Percentiles rank a stretch among this genome's conserved stretches.
Conservation (phyloP, 306 rosid genomes). For the Malus asiatica region DNA sequence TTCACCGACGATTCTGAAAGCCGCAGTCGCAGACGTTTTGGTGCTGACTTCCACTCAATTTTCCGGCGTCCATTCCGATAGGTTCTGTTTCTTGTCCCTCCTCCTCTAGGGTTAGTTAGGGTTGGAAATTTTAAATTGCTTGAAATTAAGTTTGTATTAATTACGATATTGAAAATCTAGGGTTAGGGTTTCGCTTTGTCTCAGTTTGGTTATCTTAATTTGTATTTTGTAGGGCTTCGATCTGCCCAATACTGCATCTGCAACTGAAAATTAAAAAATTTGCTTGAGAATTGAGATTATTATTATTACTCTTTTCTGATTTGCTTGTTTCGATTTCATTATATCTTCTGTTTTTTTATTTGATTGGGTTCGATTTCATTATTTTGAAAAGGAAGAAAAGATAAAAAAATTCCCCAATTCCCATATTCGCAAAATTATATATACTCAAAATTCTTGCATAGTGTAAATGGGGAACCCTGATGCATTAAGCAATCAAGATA, state of each 20-base stretch:
- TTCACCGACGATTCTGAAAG: background rate
- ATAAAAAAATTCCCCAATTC: background rate
- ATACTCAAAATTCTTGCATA: background rate
- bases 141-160: too few relatives aligned
- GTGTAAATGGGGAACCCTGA: constrained; percentile 50
- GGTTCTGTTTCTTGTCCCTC: background rate
- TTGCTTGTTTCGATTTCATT: too few relatives aligned
- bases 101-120: constrained; percentile 27
- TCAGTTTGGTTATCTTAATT: constrained; percentile 1
- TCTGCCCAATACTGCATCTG: too few relatives aligned
- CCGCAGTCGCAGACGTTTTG: background rate
- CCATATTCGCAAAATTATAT: background rate
- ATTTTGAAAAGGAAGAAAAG: background rate
- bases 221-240: too few relatives aligned
- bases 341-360: background rate
- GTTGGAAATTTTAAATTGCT: constrained; percentile 6
- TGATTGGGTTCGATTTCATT: constrained; percentile 20
- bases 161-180: constrained; percentile 16
- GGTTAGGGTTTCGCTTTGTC: constrained; percentile 22
- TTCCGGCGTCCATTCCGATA: background rate
- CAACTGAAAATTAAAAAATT: too few relatives aligned
- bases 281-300: constrained; percentile 32
- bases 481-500: constrained; percentile 51
- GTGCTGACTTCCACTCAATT: background rate
- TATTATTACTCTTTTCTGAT: constrained; percentile 23